Conservation (phyloP, 2,329 filamentous ascomycete species). For the Fonsecaea nubica region DNA sequence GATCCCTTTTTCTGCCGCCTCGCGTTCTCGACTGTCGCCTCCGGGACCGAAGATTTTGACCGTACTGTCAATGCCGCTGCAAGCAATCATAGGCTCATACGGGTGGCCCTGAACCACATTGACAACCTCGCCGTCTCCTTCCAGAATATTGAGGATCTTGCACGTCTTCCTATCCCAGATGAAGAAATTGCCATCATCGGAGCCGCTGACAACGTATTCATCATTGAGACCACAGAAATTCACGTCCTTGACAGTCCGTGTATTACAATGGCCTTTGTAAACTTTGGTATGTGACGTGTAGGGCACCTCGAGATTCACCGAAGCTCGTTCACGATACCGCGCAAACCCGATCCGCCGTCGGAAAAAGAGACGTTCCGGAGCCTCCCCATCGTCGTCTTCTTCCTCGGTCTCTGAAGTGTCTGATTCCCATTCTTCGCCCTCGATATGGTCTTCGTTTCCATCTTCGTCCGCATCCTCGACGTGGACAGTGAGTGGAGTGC, state of each 20-base stretch:
- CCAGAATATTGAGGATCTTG: slow-evolving; percentile 68
- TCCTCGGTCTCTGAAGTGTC: slow-evolving; percentile 29
- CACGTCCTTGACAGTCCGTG: slow-evolving; percentile 72
- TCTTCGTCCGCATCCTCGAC: slow-evolving; percentile 36
- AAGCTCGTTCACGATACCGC: slow-evolving; percentile 54
- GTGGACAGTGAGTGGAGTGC: slow-evolving; percentile 24
- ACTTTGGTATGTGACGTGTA: slow-evolving; percentile 63
- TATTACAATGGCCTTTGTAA: slow-evolving; percentile 70
- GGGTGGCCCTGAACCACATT: slow-evolving; percentile 73
- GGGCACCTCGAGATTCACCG: slow-evolving; percentile 62
- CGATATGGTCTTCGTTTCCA: slow-evolving; percentile 31
- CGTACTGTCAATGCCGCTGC: slow-evolving; percentile 71
- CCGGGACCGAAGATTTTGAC: slow-evolving; percentile 70
- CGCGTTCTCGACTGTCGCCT: slow-evolving; percentile 61
- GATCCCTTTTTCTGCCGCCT: slow-evolving; percentile 62
- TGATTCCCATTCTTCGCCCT: slow-evolving; percentile 31
- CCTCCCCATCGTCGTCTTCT: slow-evolving; percentile 42
- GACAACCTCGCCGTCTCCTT: slow-evolving; percentile 72
- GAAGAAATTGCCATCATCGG: slow-evolving; percentile 70
- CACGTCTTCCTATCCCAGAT: slow-evolving; percentile 71
- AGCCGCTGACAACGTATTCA: slow-evolving; percentile 72
- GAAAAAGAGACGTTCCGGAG: slow-evolving; percentile 43
- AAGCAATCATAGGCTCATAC: slow-evolving; percentile 70
- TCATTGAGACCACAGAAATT: slow-evolving; percentile 72
- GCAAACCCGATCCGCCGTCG: slow-evolving; percentile 59